Evolutionary conservation across 805 yeast genomes (phyloP), one percentile per base, ranked within the genome.

Genomic region (Zygotorulaspora chibaensis): DNA sequence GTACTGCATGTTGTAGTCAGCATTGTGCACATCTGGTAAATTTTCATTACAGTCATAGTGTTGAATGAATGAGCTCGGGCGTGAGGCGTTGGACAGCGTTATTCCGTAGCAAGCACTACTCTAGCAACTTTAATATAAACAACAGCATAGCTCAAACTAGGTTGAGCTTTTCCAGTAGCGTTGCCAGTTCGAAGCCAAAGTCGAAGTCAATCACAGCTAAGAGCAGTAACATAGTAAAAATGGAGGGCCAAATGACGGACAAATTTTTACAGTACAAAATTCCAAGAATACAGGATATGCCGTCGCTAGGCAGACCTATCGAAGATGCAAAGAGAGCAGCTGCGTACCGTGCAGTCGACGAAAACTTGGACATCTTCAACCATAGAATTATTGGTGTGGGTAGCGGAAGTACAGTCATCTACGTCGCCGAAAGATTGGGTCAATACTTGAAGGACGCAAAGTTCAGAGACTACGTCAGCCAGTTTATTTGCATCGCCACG

Each of bases 321-420:
- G 96, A 90, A 68, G 70, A 79, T 56, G 90, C 96, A n/a, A 91
- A 91, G 66, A 80, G 87, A 63, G 71, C 80, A 2, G 96, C 98
- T 16, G 98, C 97, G 8, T 88, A 83, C 71, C 72, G 75, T 45
- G 99, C 99, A 1, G 96, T 93, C 28, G 96, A 91, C 65, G 90
- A 87, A 45, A 65, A 64, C 45, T 35, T 63, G 12, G 57, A 64
- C 62, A 84, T 87, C 28, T 65, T 75, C 17, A 55, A 70, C 31
- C 87, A 89, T 53, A 80, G 76, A 57, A 84, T 87, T 12, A 76
- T 93, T 13, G 99, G 99, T 34, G 81, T 93, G 51, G 99, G 99
- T 10, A 87, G 96, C 18, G 99, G 99, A 1, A 84, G 96, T 17
- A 93, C 99, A 0, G 99, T 93, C 3, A 86, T 93, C n/a, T 93